Base-by-base conservation (phyloP, 2,329 filamentous ascomycete genomes). In the Aspergillus flavus region DNA sequence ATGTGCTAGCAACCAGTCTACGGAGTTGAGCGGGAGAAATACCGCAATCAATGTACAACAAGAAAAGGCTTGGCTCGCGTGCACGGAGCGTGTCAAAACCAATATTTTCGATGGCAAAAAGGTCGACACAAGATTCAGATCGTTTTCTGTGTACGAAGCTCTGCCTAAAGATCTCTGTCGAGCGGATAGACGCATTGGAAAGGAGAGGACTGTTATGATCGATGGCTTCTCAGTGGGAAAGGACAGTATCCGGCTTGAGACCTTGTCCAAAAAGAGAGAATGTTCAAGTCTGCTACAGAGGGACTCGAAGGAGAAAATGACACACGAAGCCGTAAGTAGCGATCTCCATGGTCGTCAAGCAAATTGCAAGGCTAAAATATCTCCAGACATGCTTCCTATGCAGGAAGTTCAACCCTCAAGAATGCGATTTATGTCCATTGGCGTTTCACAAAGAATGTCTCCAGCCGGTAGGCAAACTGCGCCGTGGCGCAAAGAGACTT, bases 131-230 rank as follows among this genome's bases (percentile, higher is more conserved):
- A 67, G 57, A 57, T 73, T 19, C 71, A 77, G 43, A 41, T 61
- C 48, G 57, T 57, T 58, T 69, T 71, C 58, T 67, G 73, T 50
- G 52, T 67, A 59, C 78, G 82, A 34, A 72, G 76, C 1, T 63
- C 70, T 26, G 3, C 23, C 53, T 3, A 26, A 16, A 1, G 76
- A 77, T 30, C 77, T 81, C 55, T 74, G 75, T 5, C 80, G 81
- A 26, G 79, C 79, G 11, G 82, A 85, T 52, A 80, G 86, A 2
- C 80, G 86, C 10, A 75, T 80, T 6, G 84, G 83, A 55, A 88
- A 88, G 71, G 84, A 87, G 62, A 84, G 83, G 1, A 87, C 84
- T 0, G 83, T 88, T 43, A 83, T 85, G 77, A 75, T 87, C 1
- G 79, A 84, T 64, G 86, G 85, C 0, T 87, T 80, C 67, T 82